Evolutionary conservation across 2,329 filamentous ascomycete species (phyloP), one percentile per base, ranked within the genome.

Genomic region (Cercospora citrullina): DNA sequence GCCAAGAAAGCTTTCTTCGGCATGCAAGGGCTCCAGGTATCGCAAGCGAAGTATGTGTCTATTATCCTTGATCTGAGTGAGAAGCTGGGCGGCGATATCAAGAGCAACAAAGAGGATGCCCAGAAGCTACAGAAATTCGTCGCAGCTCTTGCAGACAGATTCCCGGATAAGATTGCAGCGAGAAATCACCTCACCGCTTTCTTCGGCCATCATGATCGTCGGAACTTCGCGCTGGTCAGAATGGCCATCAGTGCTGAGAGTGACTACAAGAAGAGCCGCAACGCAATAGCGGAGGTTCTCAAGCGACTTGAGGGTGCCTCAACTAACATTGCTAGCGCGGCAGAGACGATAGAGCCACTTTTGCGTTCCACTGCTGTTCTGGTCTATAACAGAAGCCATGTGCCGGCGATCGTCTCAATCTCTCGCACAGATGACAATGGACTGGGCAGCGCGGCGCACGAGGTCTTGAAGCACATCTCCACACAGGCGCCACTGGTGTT

Each of bases 311-410:
- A 94, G 73, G 86, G 87, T 64, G 87, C 87, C 23, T 84, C 89
- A 57, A 85, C 86, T 64, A 80, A 87, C 70, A 78, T 83, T n/a
- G 75, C 80, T n/a, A 83, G 84, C 30, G 84, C 95, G 58, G 81
- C 96, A 3, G 92, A 96, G 39, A 96, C 93, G 0, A 79, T 99
- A 28, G 87, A 90, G 5, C 91, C 93, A 5, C 84, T 99, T 16
- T 83, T 98, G 4, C 97, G 96, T 77, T 89, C 93, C 53, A 90
- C 90, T 64, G 91, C 92, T 36, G 89, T 92, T 67, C 85, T 99
- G 71, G 87, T 97, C 72, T 97, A 96, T 82, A 99, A 97, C 81
- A 90, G 92, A 76, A 98, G 94, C 77, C 94, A 99, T 77, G 89
- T 99, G 18, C 89, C 94, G 3, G 89, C 92, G 0, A 94, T 98